Percentiles rank a stretch among this genome's conserved stretches.
Conservation (phyloP, 1,139 yeast species). For the Magnusiomyces tetraspermus region DNA sequence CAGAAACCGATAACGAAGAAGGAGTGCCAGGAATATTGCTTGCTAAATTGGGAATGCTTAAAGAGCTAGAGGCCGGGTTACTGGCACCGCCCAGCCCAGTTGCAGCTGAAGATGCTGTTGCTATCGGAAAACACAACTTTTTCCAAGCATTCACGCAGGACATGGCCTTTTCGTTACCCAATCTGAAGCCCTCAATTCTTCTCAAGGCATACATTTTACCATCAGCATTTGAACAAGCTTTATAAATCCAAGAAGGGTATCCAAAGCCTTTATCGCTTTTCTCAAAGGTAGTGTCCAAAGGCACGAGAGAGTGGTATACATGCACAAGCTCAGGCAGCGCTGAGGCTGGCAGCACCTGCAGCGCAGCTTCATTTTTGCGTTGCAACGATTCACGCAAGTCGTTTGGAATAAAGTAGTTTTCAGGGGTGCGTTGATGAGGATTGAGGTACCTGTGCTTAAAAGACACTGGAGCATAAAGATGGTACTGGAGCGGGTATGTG, state of each 20-base stretch:
- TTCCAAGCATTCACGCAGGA: slow-evolving; percentile 46
- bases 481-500: slow-evolving; percentile 65
- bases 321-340: slow-evolving; percentile 69
- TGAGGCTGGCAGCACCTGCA: slow-evolving; percentile 56
- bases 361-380: slow-evolving; percentile 68
- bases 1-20: too few species aligned
- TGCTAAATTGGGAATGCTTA: background rate
- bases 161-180: slow-evolving; percentile 51
- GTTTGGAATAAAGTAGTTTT: slow-evolving; percentile 62
- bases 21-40: too few species aligned
- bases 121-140: slow-evolving; percentile 22
- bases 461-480: slow-evolving; percentile 82
- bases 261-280: slow-evolving; percentile 49
- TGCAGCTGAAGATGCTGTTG: too few species aligned
- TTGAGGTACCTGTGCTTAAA: slow-evolving; percentile 47
- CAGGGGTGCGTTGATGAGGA: slow-evolving; percentile 61
- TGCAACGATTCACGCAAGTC: slow-evolving; percentile 64
- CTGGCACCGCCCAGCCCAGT: too few species aligned
- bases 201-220: slow-evolving; percentile 73
- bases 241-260: slow-evolving; percentile 55
- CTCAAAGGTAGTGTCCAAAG: slow-evolving; percentile 59
- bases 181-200: slow-evolving; percentile 55
- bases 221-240: slow-evolving; percentile 69
- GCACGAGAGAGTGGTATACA: slow-evolving; percentile 76
- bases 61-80: background rate